Base-by-base conservation (phyloP, 2,329 filamentous ascomycete species). In the Bimuria novae-zelandiae region DNA sequence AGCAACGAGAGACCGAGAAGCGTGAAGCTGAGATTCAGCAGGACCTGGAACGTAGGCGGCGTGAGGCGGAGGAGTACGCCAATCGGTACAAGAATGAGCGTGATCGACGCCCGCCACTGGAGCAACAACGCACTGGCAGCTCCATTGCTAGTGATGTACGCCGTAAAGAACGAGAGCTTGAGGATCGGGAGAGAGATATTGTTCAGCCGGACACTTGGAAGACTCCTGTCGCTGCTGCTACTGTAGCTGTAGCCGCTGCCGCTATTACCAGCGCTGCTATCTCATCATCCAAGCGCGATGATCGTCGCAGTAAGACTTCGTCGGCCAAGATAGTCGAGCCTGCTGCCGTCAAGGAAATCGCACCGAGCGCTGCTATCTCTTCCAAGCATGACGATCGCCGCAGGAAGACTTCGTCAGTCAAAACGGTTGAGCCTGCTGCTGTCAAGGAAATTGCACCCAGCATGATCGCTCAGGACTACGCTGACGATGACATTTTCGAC, bases 401-500 rank as follows among this genome's bases (percentile, higher is more conserved):
- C n/a, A n/a, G n/a, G n/a, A n/a, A 55, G 40, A 50, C 54, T 7
- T 61, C 64, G 17, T 14, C 30, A 14, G 54, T 60, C 32, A 64
- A 60, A 51, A 58, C 57, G n/a, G 54, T 61, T 14, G 68, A 70
- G 40, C 67, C 72, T 19, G 65, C 65, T 25, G 4, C 22, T 36
- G 71, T 76, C 17, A 67, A 70, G 25, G 69, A 70, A 5, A 63
- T 76, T 22, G 72, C 72, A 35, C 70, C 70, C 6, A 72, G 68
- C 53, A 65, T 64, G 29, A 55, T 71, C 12, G 60, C 56, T 14
- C 66, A 71, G 27, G 69, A 72, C 51, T 70, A 72, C 21, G 65
- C 65, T 49, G 76, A 79, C 41, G 78, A 80, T 12, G 77, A 78
- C 14, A 72, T 80, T 30, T 77, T 75, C 59, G 73, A 80, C 37